Conservation (phyloP, 2,329 filamentous ascomycete genomes). For the Graphiopsis chlorocephala region DNA sequence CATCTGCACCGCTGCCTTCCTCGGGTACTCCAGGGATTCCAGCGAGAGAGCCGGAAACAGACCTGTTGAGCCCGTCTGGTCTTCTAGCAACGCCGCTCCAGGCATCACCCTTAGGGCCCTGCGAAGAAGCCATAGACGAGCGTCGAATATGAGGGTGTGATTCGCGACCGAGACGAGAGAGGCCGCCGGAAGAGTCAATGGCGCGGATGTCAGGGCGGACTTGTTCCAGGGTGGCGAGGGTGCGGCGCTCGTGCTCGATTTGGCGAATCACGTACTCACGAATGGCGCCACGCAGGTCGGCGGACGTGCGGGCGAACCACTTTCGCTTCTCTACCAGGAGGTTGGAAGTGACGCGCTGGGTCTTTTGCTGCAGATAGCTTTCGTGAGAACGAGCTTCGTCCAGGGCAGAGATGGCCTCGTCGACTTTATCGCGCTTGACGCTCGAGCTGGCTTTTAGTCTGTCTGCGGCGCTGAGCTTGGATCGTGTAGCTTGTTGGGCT, state of each 20-base stretch:
- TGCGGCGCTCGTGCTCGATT: conserved; percentile 91
- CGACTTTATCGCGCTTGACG: conserved; percentile 90
- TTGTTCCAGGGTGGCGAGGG: conserved; percentile 86
- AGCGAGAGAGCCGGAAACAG: conserved; percentile 70
- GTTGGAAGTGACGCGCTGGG: conserved; percentile 83
- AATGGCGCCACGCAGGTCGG: conserved; percentile 79
- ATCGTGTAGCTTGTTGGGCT: conserved; percentile 80
- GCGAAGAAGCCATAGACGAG: conserved; percentile 79
- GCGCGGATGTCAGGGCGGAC: conserved; percentile 89
- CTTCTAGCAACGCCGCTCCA: conserved; percentile 92
- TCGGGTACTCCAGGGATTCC: conserved; percentile 50
- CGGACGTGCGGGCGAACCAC: conserved; percentile 84
- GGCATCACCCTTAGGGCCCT: conserved; percentile 95
- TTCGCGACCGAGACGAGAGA: conserved; percentile 86
- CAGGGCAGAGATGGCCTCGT: conserved; percentile 88
- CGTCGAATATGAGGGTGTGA: conserved; percentile 73
- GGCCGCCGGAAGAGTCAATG: conserved; percentile 86
- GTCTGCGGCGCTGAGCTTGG: conserved; percentile 81
- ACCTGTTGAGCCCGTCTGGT: conserved; percentile 73
- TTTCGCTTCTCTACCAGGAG: conserved; percentile 82
- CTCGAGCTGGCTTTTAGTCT: conserved; percentile 82
- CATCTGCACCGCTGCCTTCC: conserved; percentile 55
- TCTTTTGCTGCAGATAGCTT: conserved; percentile 77
- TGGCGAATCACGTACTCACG: conserved; percentile 91
- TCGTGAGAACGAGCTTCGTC: conserved; percentile 85